Percentiles rank a stretch among this genome's conserved stretches.
phyloP scores from a whole-genome alignment of 768 basidiomycete species.

The Nidula microcarpa region DNA sequence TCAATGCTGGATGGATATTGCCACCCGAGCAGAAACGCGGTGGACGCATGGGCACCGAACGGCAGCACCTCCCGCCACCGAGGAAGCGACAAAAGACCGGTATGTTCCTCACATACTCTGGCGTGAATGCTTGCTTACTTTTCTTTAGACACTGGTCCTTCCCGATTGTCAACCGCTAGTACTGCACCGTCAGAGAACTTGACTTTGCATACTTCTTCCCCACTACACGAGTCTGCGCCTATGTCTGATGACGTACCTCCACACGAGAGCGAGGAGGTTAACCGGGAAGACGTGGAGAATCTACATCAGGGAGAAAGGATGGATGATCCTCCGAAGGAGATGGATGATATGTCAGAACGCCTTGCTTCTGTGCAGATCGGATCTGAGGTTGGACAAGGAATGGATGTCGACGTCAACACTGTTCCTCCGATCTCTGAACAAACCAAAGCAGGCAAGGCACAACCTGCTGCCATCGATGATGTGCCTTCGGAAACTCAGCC shows the following conservation, averaged over 20 bases:
- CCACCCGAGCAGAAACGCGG: constrained; percentile 70
- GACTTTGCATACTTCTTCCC: constrained; percentile 17
- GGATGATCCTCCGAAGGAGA: background rate
- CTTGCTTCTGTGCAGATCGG: background rate
- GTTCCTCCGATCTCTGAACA: background rate
- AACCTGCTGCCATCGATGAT: background rate
- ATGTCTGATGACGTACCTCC: constrained; percentile 9
- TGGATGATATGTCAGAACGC: background rate
- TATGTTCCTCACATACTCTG: constrained; percentile 14
- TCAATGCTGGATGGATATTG: constrained; percentile 87
- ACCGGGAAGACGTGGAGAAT: background rate
- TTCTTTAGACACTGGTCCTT: constrained; percentile 30
- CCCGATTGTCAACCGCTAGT: constrained; percentile 43
- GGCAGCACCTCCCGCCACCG: constrained; percentile 43
- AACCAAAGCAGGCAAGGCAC: no score
- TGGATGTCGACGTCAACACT: background rate
- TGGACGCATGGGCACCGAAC: constrained; percentile 46
- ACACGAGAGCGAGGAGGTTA: constrained; percentile 7
- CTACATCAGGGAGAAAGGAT: background rate
- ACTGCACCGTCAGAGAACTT: constrained; percentile 45
- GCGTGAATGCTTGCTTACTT: constrained; percentile 1
- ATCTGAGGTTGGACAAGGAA: background rate
- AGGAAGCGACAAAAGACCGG: constrained; percentile 53
- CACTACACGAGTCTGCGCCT: constrained; percentile 19
- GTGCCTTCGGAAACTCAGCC: background rate